Percentiles rank a stretch among this genome's conserved stretches.
phyloP scores from a whole-genome alignment of 306 rosid genomes.

The Macrotyloma uniflorum region DNA sequence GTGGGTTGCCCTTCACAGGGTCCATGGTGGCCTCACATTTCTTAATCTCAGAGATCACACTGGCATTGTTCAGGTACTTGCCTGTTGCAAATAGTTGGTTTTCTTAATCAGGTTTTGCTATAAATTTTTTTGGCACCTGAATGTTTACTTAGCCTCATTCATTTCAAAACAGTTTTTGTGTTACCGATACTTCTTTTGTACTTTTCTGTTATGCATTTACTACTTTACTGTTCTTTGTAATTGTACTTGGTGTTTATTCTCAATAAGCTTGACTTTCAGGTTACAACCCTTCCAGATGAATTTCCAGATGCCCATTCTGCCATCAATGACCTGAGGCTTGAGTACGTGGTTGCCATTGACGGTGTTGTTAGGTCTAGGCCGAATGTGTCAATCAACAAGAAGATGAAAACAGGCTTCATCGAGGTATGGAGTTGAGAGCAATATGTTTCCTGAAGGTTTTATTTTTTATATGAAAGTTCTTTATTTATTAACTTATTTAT shows the following conservation, averaged over 20 bases:
- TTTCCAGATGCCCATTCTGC: slow-evolving; percentile 78
- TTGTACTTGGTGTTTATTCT: slow-evolving; percentile 25
- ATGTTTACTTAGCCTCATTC: background rate
- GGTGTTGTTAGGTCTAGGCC: slow-evolving; percentile 86
- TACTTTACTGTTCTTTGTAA: slow-evolving; percentile 9
- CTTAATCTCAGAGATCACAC: slow-evolving; percentile 85
- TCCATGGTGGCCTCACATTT: slow-evolving; percentile 88
- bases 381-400: slow-evolving; percentile 70
- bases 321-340: slow-evolving; percentile 72
- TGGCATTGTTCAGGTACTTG: slow-evolving; percentile 77
- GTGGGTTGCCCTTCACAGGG: slow-evolving; percentile 94
- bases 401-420: slow-evolving; percentile 82
- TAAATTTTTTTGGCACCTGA: background rate
- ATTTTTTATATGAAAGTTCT: slow-evolving; percentile 3
- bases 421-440: slow-evolving; percentile 58
- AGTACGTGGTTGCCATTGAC: slow-evolving; percentile 90
- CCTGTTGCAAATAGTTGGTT: background rate
- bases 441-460: background rate
- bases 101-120: background rate
- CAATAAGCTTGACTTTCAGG: slow-evolving; percentile 46
- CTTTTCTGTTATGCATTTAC: background rate
- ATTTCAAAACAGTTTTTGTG: background rate
- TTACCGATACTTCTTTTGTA: background rate
- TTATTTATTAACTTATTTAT: background rate
- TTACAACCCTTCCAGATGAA: slow-evolving; percentile 92